A percentile compares a stretch with the other conserved stretches of the same genome.
phyloP scores from a whole-genome alignment of 73 alveolate species.

The Durusdinium trenchii region DNA sequence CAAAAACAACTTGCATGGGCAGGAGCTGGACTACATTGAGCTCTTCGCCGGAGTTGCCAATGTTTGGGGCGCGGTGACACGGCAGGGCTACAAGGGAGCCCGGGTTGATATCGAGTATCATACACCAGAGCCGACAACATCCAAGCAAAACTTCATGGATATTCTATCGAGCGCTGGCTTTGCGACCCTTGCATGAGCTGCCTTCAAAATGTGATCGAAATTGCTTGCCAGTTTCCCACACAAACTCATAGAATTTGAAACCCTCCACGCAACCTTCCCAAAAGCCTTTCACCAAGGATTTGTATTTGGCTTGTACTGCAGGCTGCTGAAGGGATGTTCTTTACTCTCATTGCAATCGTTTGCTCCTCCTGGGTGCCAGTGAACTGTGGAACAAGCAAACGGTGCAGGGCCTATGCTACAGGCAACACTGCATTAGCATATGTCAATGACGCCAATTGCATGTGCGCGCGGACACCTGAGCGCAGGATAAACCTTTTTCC shows the following conservation, averaged over 20 bases:
- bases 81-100: not conserved
- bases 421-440: not conserved
- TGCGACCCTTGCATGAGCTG: not conserved
- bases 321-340: too few relatives aligned
- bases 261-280: not conserved
- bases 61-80: not conserved
- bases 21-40: constrained; percentile 22
- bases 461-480: not conserved
- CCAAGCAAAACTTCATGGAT: constrained; percentile 56
- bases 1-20: not conserved
- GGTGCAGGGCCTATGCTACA: not conserved
- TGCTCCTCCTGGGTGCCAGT: not conserved
- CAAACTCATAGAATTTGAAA: too few relatives aligned
- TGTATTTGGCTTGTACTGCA: constrained; percentile 26
- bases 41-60: constrained; percentile 53
- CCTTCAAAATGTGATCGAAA: not conserved
- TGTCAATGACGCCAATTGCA: constrained; percentile 9
- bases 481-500: too few relatives aligned
- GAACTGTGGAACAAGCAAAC: constrained; percentile 2
- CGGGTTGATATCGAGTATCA: not conserved
- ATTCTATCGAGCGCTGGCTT: not conserved
- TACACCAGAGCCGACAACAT: not conserved
- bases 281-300: not conserved
- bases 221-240: not conserved
- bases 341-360: not conserved